Percentiles rank a stretch among this genome's conserved stretches.
These are phyloP conservation scores for Antitrichia curtipendula DNA, from an alignment of 225 moss, liverwort and hornwort genomes.

Conservation along the genomic window DNA sequence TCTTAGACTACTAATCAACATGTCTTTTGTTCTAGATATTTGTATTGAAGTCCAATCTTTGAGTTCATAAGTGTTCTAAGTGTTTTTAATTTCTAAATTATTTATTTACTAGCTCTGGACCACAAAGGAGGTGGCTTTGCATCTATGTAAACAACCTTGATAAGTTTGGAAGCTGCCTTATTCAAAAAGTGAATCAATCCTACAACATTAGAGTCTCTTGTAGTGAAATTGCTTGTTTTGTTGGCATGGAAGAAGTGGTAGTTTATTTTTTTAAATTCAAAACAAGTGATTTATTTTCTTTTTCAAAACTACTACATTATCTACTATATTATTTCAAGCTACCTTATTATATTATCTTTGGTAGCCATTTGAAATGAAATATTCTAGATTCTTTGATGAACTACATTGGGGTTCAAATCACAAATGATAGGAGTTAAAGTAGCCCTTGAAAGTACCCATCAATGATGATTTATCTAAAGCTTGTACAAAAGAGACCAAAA, in stretches of 20 bases:
- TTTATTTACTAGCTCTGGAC: accelerated
- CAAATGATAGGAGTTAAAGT: not conserved
- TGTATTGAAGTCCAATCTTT: not conserved
- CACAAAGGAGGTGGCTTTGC: accelerated
- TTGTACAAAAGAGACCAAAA: not conserved
- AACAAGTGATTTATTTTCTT: not conserved
- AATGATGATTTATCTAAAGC: not conserved
- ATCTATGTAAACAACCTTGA: not conserved
- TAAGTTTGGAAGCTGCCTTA: not conserved
- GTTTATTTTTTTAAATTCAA: not conserved
- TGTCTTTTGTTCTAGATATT: not conserved
- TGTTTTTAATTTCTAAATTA: not conserved
- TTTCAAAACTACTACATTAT: not conserved
- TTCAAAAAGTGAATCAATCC: accelerated
- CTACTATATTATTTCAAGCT: too few relatives aligned
- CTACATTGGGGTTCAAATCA: not conserved
- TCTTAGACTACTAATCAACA: accelerated
- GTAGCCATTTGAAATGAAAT: not conserved
- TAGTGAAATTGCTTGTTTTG: not conserved
- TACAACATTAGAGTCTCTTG: too few relatives aligned
- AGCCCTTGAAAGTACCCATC: not conserved
- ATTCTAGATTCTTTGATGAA: not conserved
- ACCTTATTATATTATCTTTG: not conserved
- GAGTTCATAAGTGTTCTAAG: too few relatives aligned
- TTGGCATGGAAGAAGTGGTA: not conserved